Evolutionary conservation across 768 basidiomycete species (phyloP).

Genomic region (Termitomyces sp.): DNA sequence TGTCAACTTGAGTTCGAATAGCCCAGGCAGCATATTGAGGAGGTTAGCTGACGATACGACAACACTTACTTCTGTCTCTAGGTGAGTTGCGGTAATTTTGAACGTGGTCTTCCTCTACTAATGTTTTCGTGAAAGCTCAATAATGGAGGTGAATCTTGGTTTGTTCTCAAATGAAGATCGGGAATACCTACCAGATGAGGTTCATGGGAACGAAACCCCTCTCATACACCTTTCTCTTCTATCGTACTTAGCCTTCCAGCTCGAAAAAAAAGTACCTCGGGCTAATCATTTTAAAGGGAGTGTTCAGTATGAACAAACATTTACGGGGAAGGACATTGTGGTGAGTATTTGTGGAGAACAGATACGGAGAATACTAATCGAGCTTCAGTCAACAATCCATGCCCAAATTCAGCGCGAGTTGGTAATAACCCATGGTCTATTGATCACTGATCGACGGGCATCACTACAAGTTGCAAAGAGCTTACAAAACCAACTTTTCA

Average conservation of each 20-base stretch:
- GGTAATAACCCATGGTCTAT: slow-evolving; percentile 63
- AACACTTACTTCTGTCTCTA: neutral
- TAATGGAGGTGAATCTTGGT: neutral
- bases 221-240: slow-evolving; percentile 62
- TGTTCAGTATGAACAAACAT: slow-evolving; percentile 85
- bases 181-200: neutral
- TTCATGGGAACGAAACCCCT: neutral
- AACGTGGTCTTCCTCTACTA: neutral
- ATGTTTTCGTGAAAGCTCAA: neutral
- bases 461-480: slow-evolving; percentile 86
- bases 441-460: slow-evolving; percentile 71
- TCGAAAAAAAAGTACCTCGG: slow-evolving; percentile 85
- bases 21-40: neutral
- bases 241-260: slow-evolving; percentile 81
- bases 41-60: neutral
- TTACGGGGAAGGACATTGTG: slow-evolving; percentile 93
- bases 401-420: slow-evolving; percentile 81
- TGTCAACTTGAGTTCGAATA: neutral
- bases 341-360: slow-evolving; percentile 40
- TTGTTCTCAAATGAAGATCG: neutral
- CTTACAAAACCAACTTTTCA: slow-evolving; percentile 88
- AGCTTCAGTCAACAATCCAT: slow-evolving; percentile 76
- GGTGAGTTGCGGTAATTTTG: neutral
- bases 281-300: slow-evolving; percentile 87
- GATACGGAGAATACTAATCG: neutral